Percentiles rank a stretch among this genome's conserved stretches.
phyloP scores from a whole-genome alignment of 1,284 basidiomycete species.

The Ganoderma boninense region DNA sequence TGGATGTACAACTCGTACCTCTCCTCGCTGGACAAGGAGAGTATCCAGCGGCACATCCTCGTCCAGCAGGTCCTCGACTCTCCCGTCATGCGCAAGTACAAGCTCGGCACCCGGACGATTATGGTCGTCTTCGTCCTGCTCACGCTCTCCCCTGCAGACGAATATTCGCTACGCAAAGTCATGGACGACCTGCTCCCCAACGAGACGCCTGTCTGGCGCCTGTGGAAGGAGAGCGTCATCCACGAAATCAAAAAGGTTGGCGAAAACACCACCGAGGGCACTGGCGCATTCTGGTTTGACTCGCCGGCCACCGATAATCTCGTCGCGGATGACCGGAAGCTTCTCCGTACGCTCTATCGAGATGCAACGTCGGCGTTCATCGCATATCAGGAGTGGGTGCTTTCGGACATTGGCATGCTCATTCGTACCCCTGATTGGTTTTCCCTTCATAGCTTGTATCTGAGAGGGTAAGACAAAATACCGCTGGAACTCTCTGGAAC shows the following conservation, averaged over 20 bases:
- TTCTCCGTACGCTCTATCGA: conserved; percentile 9
- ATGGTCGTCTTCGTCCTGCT: conserved; percentile 27
- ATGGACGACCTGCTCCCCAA: conserved; percentile 21
- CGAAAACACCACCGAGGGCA: neutral
- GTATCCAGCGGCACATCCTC: conserved; percentile 23
- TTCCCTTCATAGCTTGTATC: neutral
- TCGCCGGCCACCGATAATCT: conserved; percentile 1
- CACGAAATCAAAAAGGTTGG: conserved; percentile 6
- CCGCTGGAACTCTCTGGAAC: neutral
- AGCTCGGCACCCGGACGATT: conserved; percentile 20
- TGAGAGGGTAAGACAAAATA: conserved; percentile 4
- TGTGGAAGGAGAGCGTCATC: conserved; percentile 16
- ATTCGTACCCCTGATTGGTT: neutral
- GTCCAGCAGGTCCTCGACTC: conserved; percentile 12
- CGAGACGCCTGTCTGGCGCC: conserved; percentile 20
- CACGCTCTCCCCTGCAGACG: conserved; percentile 19
- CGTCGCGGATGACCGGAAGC: conserved; percentile 1
- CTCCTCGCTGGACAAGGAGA: conserved; percentile 25
- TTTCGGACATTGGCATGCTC: neutral
- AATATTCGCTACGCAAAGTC: conserved; percentile 11
- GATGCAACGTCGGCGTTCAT: conserved; percentile 13
- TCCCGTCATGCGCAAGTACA: conserved; percentile 14
- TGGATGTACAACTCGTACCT: conserved; percentile 32
- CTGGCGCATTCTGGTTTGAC: conserved; percentile 11
- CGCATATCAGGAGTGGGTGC: conserved; percentile 10